Conservation (phyloP, 2,329 filamentous ascomycete genomes). For the Calonectria ilicicola region DNA sequence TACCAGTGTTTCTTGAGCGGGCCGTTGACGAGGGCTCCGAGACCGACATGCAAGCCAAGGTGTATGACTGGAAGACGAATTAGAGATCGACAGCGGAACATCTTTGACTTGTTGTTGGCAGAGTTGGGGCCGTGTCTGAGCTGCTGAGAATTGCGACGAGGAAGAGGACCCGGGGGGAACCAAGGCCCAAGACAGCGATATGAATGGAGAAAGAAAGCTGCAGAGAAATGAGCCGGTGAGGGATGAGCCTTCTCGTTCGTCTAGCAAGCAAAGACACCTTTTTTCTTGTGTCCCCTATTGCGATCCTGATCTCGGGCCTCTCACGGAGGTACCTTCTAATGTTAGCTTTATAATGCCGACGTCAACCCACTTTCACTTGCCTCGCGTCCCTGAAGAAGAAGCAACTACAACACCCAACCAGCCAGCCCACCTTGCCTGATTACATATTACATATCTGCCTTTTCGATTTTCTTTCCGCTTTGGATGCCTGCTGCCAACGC, state of each 20-base stretch:
- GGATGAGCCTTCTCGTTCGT: background rate
- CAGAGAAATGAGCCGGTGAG: background rate
- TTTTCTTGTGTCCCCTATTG: background rate
- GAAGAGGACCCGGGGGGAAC: too few relatives aligned
- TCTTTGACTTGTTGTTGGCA: background rate
- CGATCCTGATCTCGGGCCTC: background rate
- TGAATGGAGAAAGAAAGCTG: background rate
- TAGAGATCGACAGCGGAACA: background rate
- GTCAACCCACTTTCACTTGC: background rate
- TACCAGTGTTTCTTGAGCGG: conserved; percentile 11
- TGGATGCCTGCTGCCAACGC: background rate
- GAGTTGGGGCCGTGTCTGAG: background rate
- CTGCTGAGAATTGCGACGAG: background rate
- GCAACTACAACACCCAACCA: background rate
- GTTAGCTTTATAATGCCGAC: conserved; percentile 8
- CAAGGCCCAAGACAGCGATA: background rate
- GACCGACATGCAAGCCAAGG: conserved; percentile 1
- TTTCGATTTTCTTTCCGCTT: background rate
- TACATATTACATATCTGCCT: background rate
- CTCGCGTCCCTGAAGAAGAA: background rate
- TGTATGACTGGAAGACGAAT: conserved; percentile 13
- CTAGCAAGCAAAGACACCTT: background rate
- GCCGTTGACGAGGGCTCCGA: background rate
- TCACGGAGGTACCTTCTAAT: background rate
- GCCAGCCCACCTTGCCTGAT: background rate